Conservation (phyloP, 257 asterid genomes). For the Fraxinus excelsior region DNA sequence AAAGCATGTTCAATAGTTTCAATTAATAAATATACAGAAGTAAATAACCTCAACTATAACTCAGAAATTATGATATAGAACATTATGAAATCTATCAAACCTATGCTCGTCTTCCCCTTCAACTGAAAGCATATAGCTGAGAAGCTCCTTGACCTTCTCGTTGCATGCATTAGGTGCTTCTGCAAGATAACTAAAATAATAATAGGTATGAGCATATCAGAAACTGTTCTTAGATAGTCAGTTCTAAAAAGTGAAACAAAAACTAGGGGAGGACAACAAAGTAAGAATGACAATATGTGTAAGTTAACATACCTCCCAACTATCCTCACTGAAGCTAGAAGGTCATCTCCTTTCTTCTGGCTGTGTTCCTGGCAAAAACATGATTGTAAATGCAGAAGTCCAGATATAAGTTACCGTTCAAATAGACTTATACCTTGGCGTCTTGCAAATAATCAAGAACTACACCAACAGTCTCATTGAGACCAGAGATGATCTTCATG, state of each 20-base stretch:
- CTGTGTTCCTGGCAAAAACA: conserved; percentile 69
- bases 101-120: conserved; percentile 73
- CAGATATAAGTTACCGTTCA: conserved; percentile 13
- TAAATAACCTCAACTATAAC: conserved; percentile 1
- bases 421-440: conserved; percentile 59
- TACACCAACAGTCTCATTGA: conserved; percentile 67
- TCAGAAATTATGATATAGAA: not conserved
- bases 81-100: conserved; percentile 38
- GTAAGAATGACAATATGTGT: conserved; percentile 6
- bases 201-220: conserved; percentile 26
- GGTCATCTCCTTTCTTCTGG: conserved; percentile 82
- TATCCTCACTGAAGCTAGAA: conserved; percentile 83
- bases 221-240: conserved; percentile 17
- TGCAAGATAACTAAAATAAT: conserved; percentile 77
- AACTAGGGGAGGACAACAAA: conserved; percentile 6
- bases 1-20: conserved; percentile 21
- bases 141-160: conserved; percentile 70
- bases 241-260: conserved; percentile 13
- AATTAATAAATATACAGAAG: conserved; percentile 22
- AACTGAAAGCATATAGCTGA: conserved; percentile 73
- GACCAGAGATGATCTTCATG: conserved; percentile 68
- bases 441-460: conserved; percentile 83
- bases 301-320: conserved; percentile 64
- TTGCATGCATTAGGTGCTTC: conserved; percentile 79
- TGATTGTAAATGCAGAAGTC: conserved; percentile 20